A percentile compares a stretch with the other conserved stretches of the same genome.
Evolutionary conservation across 345 rosid species (phyloP).

Genomic region (Arabidopsis suecica): DNA sequence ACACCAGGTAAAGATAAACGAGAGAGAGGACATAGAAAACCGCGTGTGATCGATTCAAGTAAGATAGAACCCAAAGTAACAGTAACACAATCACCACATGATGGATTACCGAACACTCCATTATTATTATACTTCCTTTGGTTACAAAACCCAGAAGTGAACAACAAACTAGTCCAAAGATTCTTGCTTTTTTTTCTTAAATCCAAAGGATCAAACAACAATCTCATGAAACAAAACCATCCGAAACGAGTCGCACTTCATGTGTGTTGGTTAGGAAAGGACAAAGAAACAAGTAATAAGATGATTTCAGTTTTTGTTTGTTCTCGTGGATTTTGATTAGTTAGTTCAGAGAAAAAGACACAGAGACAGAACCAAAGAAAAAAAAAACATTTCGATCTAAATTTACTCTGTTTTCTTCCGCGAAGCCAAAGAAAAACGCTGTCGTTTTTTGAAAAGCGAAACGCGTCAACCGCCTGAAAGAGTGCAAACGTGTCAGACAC

Average conservation of each 20-base stretch:
- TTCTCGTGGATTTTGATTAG: constrained; percentile 8
- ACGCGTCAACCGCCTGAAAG: constrained; percentile 48
- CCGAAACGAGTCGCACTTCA: constrained; percentile 6
- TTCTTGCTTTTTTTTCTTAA: neutral
- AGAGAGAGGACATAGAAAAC: constrained; percentile 63
- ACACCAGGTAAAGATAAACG: constrained; percentile 76
- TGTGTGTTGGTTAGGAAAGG: neutral
- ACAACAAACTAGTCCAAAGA: neutral
- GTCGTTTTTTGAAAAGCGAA: constrained; percentile 11
- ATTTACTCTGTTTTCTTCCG: neutral
- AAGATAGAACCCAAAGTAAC: constrained; percentile 69
- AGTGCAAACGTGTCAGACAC: constrained; percentile 40
- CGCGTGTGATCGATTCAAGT: constrained; percentile 60
- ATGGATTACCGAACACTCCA: constrained; percentile 67
- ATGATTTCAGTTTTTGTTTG: constrained; percentile 1
- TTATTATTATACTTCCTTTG: constrained; percentile 27
- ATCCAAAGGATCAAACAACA: constrained; percentile 13
- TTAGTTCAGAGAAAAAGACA: constrained; percentile 2
- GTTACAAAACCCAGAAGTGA: neutral
- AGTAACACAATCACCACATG: constrained; percentile 73
- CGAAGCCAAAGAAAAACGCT: neutral
- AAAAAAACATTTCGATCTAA: constrained; percentile 17
- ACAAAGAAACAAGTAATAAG: neutral
- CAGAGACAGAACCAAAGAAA: neutral
- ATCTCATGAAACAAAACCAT: constrained; percentile 31